Evolutionary conservation across 1,284 basidiomycete species (phyloP), one percentile per base, ranked within the genome.

Genomic region (Boletus semigastroideus): DNA sequence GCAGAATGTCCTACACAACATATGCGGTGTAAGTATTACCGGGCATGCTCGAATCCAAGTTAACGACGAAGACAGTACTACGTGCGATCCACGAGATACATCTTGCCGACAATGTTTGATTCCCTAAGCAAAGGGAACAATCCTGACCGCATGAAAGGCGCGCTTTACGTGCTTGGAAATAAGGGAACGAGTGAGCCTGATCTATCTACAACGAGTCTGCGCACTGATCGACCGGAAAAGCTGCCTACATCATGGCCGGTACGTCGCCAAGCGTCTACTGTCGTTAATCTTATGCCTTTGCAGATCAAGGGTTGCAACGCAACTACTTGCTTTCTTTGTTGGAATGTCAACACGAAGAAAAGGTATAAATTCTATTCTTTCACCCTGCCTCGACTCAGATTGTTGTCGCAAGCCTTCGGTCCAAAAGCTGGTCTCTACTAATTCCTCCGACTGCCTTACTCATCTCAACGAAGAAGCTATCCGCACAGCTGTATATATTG

Each of bases 121-220:
- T 85, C 91, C 0, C 68, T 92, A 42, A 71, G 75, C 49, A 87
- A 86, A 62, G 92, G 89, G 6, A 86, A 80, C 54, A 90, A 94
- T 62, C 92, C 94, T 20, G 96, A 98, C 72, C 81, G 89, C 46
- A 97, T 97, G 86, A 99, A 99, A 69, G 91, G 92, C 12, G 95
- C 95, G 8, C 75, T 99, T 19, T 95, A 97, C 67, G 79, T 95
- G 22, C 75, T 99, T 10, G 87, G 84, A 66, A 84, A 86, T 64
- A 94, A 92, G 72, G 82, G 81, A 40, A 86, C 82, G 49, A 78
- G 86, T 83, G 61, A 49, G 64, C 67, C 31, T 45, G 50, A 28
- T 36, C 14, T 54, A 28, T 33, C 16, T 44, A 20, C 40, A 20
- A 17, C 34, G 12, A 51, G 44, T 42, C 22, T 47, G 49, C 46